phyloP scores from a whole-genome alignment of 805 yeast genomes.

The Candida glaebosa region DNA sequence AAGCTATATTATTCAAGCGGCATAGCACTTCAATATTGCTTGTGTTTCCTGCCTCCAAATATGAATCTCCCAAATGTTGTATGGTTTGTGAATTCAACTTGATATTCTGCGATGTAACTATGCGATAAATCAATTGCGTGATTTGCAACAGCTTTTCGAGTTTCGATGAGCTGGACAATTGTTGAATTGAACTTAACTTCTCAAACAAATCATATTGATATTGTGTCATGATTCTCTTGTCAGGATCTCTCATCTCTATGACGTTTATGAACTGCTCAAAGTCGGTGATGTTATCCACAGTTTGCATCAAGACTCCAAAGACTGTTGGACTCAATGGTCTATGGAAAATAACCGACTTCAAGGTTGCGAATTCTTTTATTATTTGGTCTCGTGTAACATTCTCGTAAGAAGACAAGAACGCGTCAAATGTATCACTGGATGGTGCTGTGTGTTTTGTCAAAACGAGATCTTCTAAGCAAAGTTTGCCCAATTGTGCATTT shows the following conservation, averaged over 20 bases:
- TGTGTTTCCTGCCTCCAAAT: constrained; percentile 5
- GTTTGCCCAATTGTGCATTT: constrained; percentile 11
- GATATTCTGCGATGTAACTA: constrained; percentile 2
- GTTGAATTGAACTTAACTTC: constrained; percentile 16
- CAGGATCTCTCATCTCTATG: constrained; percentile 9
- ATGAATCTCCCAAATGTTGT: constrained; percentile 1
- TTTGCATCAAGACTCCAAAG: constrained; percentile 19
- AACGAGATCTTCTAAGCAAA: constrained; percentile 13
- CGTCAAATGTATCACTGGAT: constrained; percentile 17
- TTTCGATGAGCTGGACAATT: constrained; percentile 6
- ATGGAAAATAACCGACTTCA: constrained; percentile 30
- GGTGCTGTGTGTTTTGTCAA: constrained; percentile 17
- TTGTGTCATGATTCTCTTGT: constrained; percentile 11
- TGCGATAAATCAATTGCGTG: constrained; percentile 18
- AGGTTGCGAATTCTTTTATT: constrained; percentile 18
- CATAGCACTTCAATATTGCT: constrained; percentile 4
- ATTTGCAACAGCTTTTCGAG: constrained; percentile 15
- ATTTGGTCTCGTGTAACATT: constrained; percentile 10
- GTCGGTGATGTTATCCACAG: constrained; percentile 22
- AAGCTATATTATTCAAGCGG: constrained; percentile 2
- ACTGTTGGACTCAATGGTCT: constrained; percentile 13
- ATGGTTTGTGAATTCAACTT: constrained; percentile 3
- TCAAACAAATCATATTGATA: constrained; percentile 17
- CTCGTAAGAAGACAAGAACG: constrained; percentile 16
- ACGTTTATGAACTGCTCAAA: constrained; percentile 25